A percentile compares a stretch with the other conserved stretches of the same genome.
These are phyloP conservation scores for Spatholobus suberectus DNA, from an alignment of 306 rosid species.

Conservation along the genomic window DNA sequence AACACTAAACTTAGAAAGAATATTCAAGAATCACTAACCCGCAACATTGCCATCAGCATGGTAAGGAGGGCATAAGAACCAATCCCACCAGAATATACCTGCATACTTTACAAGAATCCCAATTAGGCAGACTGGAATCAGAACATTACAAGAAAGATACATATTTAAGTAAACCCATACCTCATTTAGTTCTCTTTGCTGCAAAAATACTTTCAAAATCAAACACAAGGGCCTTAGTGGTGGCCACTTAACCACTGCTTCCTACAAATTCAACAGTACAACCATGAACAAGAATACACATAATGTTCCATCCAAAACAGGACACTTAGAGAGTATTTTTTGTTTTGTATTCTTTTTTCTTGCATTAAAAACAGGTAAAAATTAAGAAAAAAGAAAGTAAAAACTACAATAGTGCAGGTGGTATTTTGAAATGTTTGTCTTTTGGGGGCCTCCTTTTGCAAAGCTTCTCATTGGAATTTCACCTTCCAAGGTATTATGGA, in stretches of 20 bases:
- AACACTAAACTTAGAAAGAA: slow-evolving; percentile 22
- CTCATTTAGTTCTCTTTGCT: slow-evolving; percentile 97
- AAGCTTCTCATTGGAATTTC: slow-evolving; percentile 12
- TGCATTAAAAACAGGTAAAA: neutral
- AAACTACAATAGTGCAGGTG: neutral
- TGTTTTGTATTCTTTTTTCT: neutral
- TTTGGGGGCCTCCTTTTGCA: neutral
- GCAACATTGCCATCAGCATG: slow-evolving; percentile 92
- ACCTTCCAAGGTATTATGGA: neutral
- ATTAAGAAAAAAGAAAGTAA: neutral
- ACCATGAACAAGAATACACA: slow-evolving; percentile 35
- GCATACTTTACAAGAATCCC: slow-evolving; percentile 50
- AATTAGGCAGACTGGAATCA: slow-evolving; percentile 40
- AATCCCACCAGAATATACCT: slow-evolving; percentile 98
- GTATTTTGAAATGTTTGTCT: neutral
- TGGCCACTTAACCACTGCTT: slow-evolving; percentile 77
- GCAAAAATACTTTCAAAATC: slow-evolving; percentile 91
- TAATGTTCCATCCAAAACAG: slow-evolving; percentile 12
- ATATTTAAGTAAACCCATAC: slow-evolving; percentile 46
- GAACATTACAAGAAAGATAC: slow-evolving; percentile 12
- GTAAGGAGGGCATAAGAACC: slow-evolving; percentile 95
- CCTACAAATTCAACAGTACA: slow-evolving; percentile 59
- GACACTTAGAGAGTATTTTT: neutral
- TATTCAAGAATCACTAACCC: slow-evolving; percentile 61
- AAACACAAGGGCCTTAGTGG: slow-evolving; percentile 83